Percentiles rank a stretch among this genome's conserved stretches.
These are phyloP conservation scores for Hanseniaspora lindneri DNA, from an alignment of 805 yeast genomes.

Conservation along the genomic window DNA sequence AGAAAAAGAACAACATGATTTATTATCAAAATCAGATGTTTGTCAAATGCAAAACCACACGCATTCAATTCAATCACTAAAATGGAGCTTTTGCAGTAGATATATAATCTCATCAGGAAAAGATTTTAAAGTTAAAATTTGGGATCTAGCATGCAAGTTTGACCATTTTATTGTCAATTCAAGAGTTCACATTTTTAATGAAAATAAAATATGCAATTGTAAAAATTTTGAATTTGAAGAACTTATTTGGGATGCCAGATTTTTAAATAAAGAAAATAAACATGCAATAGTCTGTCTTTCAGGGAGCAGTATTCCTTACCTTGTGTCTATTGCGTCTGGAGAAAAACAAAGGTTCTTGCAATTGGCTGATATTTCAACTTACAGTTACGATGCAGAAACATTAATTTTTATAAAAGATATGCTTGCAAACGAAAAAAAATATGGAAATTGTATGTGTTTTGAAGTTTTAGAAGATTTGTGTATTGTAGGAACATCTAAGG, in stretches of 20 bases:
- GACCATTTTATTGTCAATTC: conserved; percentile 19
- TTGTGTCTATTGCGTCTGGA: conserved; percentile 20
- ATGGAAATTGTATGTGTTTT: conserved; percentile 13
- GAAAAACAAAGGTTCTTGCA: neutral
- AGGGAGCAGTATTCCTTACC: conserved; percentile 43
- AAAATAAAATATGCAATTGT: conserved; percentile 26
- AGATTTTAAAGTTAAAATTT: conserved; percentile 70
- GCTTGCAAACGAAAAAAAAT: conserved; percentile 15
- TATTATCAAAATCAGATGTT: conserved; percentile 37
- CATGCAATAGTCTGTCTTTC: conserved; percentile 50
- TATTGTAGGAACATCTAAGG: conserved; percentile 70
- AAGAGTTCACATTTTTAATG: neutral
- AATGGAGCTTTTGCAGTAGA: conserved; percentile 67
- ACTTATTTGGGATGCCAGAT: conserved; percentile 58
- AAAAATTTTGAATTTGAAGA: conserved; percentile 45
- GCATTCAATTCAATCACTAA: conserved; percentile 56
- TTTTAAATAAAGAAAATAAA: conserved; percentile 36
- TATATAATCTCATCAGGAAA: conserved; percentile 58
- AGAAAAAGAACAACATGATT: conserved; percentile 29
- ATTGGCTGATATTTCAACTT: neutral
- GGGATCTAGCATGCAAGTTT: conserved; percentile 47
- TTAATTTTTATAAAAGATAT: conserved; percentile 17
- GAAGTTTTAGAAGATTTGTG: conserved; percentile 29
- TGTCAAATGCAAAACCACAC: conserved; percentile 40
- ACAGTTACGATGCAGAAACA: conserved; percentile 4